phyloP scores from a whole-genome alignment of 129 eudicot species.

The Flaveria linearis region DNA sequence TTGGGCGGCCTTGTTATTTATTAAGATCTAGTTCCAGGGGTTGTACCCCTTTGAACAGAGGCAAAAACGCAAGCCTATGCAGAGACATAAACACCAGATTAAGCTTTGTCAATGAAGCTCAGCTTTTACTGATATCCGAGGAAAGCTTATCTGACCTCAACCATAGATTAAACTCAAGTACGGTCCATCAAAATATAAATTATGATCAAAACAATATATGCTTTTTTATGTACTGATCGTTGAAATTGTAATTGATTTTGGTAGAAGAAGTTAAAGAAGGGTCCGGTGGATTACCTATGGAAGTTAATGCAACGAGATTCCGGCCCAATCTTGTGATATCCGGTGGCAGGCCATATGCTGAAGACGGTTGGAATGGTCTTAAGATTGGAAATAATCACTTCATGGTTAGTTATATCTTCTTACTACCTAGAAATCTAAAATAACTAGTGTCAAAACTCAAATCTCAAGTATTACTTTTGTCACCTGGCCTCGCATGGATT shows the following conservation, averaged over 20 bases:
- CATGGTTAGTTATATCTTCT: constrained; percentile 49
- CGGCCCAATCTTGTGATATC: constrained; percentile 84
- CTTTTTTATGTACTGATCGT: background rate
- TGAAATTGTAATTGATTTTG: background rate
- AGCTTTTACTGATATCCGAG: constrained; percentile 77
- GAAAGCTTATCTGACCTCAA: constrained; percentile 85
- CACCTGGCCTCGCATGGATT: background rate
- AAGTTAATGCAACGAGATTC: constrained; percentile 65
- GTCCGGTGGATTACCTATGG: constrained; percentile 31
- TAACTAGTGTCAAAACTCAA: too few species aligned
- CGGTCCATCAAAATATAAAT: constrained; percentile 23
- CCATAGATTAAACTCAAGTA: constrained; percentile 64
- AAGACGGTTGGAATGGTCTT: constrained; percentile 76
- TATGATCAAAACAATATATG: background rate
- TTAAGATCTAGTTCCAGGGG: constrained; percentile 46
- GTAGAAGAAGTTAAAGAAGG: constrained; percentile 40
- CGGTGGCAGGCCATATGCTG: constrained; percentile 78
- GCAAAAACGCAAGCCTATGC: constrained; percentile 42
- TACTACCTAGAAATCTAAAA: constrained; percentile 19
- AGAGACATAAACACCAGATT: constrained; percentile 56
- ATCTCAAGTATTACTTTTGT: too few species aligned
- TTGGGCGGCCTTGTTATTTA: constrained; percentile 83
- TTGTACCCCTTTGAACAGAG: constrained; percentile 35
- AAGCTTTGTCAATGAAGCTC: constrained; percentile 92
- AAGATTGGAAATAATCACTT: constrained; percentile 65